Percentiles rank a stretch among this genome's conserved stretches.
Conservation (phyloP, 176 grass and related monocot genomes). For the Chrysopogon serrulatus region DNA sequence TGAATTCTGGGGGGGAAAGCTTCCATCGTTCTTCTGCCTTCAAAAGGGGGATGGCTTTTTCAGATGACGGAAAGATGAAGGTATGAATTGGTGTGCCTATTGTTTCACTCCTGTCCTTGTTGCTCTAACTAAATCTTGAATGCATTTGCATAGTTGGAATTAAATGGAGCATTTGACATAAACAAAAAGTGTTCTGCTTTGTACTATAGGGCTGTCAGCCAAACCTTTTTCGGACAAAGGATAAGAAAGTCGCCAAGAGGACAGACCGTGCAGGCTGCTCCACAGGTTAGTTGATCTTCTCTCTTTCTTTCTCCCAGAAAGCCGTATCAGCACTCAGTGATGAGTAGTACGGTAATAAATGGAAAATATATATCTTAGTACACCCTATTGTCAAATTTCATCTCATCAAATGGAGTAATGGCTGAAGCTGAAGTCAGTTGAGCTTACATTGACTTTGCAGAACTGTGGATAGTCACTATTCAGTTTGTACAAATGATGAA, state of each 20-base stretch:
- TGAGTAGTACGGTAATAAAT: background rate
- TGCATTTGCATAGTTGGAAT: background rate
- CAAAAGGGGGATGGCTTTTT: constrained; percentile 37
- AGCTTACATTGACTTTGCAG: no score
- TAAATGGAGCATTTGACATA: constrained; percentile 17
- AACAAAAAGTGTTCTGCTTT: constrained; percentile 25
- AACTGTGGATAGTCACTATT: background rate
- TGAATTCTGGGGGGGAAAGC: background rate
- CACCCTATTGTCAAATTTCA: constrained; percentile 1
- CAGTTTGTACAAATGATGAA: background rate
- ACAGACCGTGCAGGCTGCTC: constrained; percentile 43
- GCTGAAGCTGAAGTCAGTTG: background rate
- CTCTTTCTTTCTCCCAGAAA: constrained; percentile 1
- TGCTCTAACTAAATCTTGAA: background rate
- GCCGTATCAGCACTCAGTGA: background rate
- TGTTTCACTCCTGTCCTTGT: background rate
- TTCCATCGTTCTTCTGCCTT: background rate
- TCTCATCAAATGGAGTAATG: background rate
- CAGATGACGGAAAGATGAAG: constrained; percentile 67
- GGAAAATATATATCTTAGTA: background rate
- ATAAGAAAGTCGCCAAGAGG: constrained; percentile 56
- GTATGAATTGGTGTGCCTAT: constrained; percentile 29
- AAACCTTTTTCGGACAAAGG: constrained; percentile 62
- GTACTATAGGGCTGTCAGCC: constrained; percentile 47
- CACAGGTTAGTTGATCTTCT: constrained; percentile 34